These are phyloP conservation scores for Helicosporidium sp. DNA, from an alignment of 139 green algal genomes.

Conservation along the genomic window DNA sequence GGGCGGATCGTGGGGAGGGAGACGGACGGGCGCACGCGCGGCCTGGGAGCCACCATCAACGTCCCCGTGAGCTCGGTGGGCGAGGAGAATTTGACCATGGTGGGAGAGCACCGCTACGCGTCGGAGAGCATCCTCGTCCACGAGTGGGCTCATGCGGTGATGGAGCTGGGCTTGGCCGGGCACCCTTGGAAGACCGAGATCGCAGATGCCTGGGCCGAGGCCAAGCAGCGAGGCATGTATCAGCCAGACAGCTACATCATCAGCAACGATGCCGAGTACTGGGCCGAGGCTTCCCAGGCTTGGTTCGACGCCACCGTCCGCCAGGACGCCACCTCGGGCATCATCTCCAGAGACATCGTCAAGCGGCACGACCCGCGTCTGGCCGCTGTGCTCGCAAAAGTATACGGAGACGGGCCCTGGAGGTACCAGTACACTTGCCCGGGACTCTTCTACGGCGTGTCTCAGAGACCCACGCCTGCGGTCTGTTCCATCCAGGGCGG, in stretches of 20 bases:
- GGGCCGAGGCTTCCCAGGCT: conserved; percentile 36
- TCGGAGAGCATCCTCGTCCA: conserved; percentile 39
- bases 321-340: conserved; percentile 40
- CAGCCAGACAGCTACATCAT: neutral
- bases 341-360: conserved; percentile 39
- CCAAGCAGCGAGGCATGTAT: neutral
- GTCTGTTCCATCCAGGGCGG: too few species aligned
- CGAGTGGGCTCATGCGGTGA: neutral
- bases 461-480: too few species aligned
- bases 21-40: neutral
- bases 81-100: conserved; percentile 37
- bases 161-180: neutral
- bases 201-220: neutral
- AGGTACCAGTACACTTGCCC: conserved; percentile 20
- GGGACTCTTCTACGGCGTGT: neutral
- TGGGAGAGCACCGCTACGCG: conserved; percentile 25
- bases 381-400: conserved; percentile 21
- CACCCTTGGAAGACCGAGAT: neutral
- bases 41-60: neutral
- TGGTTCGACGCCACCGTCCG: conserved; percentile 46
- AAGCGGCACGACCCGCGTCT: conserved; percentile 29
- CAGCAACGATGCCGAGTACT: neutral
- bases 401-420: conserved; percentile 32
- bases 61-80: neutral
- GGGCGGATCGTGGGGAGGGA: neutral